Evolutionary conservation across 2,329 filamentous ascomycete species (phyloP).

Genomic region (Sclerotiophoma versabilis): DNA sequence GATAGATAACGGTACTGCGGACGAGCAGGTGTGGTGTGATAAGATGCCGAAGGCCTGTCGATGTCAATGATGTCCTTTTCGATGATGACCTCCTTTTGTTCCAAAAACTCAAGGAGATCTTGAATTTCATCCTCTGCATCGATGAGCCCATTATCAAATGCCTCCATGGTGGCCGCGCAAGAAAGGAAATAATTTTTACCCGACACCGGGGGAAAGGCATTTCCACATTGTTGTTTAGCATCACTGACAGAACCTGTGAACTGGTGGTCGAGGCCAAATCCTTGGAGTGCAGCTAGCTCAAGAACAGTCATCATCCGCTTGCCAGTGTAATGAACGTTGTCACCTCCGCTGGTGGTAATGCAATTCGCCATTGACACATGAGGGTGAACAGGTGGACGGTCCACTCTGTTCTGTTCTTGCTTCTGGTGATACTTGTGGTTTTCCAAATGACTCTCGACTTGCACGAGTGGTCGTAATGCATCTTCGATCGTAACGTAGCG

Average conservation of each 20-base stretch:
- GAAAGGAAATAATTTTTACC: conserved; percentile 15
- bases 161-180: conserved; percentile 24
- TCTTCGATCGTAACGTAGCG: conserved; percentile 27
- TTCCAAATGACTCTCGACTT: too few species aligned
- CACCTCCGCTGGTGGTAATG: neutral
- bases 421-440: neutral
- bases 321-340: neutral
- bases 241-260: conserved; percentile 19
- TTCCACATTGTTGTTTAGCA: too few species aligned
- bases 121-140: conserved; percentile 30
- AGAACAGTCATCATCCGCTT: neutral
- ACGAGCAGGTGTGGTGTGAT: too few species aligned
- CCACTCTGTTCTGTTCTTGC: neutral
- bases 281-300: conserved; percentile 30
- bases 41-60: too few species aligned
- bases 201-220: conserved; percentile 23
- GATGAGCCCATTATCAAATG: conserved; percentile 36
- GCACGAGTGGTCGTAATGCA: too few species aligned
- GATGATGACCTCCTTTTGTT: neutral
- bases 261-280: conserved; percentile 15
- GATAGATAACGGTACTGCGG: too few species aligned
- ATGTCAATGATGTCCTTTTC: too few species aligned
- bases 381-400: neutral
- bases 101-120: conserved; percentile 20
- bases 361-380: neutral